These are phyloP conservation scores for Chlorella variabilis DNA, from an alignment of 163 green algal species.

Conservation along the genomic window DNA sequence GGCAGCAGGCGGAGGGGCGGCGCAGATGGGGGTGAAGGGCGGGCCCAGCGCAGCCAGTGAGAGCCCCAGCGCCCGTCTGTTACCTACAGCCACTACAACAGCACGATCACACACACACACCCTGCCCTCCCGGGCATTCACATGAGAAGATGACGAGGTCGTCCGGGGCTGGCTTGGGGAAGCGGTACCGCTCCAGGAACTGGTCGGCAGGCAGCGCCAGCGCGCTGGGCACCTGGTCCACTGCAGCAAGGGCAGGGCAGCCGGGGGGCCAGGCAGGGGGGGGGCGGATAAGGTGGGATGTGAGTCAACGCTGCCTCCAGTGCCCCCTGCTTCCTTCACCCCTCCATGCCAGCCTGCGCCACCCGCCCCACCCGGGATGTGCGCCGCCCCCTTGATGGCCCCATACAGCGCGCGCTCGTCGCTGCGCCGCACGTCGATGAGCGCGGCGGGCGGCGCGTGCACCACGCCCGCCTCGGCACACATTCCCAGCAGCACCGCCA, in stretches of 20 bases:
- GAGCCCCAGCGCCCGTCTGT: no score
- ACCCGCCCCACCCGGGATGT: conserved; percentile 59
- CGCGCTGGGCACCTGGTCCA: conserved; percentile 63
- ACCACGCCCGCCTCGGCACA: neutral
- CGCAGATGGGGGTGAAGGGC: no score
- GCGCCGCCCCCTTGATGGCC: conserved; percentile 60
- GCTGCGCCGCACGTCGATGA: conserved; percentile 74
- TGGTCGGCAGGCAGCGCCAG: conserved; percentile 50
- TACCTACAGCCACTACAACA: no score
- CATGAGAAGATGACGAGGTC: conserved; percentile 63
- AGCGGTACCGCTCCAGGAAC: conserved; percentile 59
- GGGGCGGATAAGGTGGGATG: neutral
- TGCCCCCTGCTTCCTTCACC: neutral
- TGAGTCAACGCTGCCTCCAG: neutral
- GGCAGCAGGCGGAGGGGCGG: no score
- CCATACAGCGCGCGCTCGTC: conserved; percentile 83
- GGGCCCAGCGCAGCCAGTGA: no score
- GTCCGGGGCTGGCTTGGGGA: conserved; percentile 54
- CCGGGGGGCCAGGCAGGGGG: neutral
- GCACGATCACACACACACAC: no score
- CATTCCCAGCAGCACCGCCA: conserved; percentile 62
- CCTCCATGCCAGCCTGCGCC: neutral
- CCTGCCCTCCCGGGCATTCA: no score
- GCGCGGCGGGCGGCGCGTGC: neutral
- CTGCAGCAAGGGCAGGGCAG: conserved; percentile 8